Evolutionary conservation across 306 rosid genomes (phyloP).

Genomic region (Macrotyloma uniflorum): DNA sequence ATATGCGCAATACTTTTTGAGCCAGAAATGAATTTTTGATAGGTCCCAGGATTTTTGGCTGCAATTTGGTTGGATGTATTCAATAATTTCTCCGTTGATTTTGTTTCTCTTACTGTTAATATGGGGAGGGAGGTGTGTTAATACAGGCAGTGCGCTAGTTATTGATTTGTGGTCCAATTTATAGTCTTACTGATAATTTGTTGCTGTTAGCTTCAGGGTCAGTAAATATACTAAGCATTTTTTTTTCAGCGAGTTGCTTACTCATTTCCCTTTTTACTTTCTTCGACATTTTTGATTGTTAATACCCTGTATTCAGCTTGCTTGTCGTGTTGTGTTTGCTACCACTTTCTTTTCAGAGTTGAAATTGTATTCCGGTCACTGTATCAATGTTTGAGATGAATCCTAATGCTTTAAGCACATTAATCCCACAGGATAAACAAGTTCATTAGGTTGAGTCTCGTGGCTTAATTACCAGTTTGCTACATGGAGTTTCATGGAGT

Average conservation of each 20-base stretch:
- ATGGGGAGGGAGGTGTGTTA: background rate
- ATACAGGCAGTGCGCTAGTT: background rate
- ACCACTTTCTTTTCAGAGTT: background rate
- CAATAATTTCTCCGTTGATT: background rate
- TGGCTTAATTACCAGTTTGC: background rate
- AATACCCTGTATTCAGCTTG: background rate
- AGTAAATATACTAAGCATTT: background rate
- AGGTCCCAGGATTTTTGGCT: background rate
- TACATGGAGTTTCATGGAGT: background rate
- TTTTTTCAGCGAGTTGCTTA: background rate
- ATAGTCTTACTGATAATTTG: background rate
- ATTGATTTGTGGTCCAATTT: slow-evolving; percentile 7
- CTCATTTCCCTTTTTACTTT: background rate
- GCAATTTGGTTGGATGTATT: slow-evolving; percentile 8
- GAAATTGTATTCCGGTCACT: background rate
- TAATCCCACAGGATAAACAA: background rate
- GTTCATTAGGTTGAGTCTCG: background rate
- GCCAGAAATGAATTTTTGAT: background rate
- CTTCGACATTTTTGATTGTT: background rate
- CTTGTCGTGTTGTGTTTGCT: slow-evolving; percentile 1
- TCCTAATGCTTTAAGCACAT: background rate
- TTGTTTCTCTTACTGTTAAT: background rate
- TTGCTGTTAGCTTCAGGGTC: background rate
- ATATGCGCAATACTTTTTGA: background rate
- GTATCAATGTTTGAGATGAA: background rate